Conservation (phyloP, 306 rosid genomes). For the Castanea sativa region DNA sequence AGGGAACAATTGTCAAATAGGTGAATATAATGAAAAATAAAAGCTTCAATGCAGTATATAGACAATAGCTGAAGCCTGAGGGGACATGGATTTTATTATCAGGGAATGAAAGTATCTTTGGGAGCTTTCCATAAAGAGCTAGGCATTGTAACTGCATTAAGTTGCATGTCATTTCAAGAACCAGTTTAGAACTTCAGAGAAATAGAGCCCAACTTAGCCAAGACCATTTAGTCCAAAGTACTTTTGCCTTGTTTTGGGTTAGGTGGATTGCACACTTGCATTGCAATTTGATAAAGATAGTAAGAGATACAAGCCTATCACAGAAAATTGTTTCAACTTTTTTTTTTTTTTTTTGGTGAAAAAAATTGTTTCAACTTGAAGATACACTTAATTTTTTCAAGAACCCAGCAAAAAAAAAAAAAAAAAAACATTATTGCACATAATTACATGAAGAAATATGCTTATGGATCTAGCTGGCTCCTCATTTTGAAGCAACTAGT, state of each 20-base stretch:
- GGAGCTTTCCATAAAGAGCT: neutral
- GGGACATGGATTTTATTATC: too few relatives aligned
- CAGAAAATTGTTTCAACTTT: neutral
- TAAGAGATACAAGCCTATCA: neutral
- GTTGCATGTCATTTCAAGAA: too few relatives aligned
- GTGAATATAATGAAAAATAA: neutral
- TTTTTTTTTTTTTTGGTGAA: too few relatives aligned
- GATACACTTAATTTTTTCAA: neutral
- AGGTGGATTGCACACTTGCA: neutral
- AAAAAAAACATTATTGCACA: neutral
- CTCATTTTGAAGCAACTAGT: neutral
- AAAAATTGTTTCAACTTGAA: neutral
- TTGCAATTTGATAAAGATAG: too few relatives aligned
- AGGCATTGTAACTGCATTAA: neutral
- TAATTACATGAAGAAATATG: neutral
- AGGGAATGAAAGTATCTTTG: neutral
- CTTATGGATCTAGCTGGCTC: neutral
- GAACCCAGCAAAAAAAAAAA: neutral
- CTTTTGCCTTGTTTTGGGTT: neutral
- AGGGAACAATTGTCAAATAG: neutral
- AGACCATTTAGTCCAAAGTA: neutral
- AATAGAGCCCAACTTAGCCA: too few relatives aligned
- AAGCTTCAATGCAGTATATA: neutral
- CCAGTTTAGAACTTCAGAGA: too few relatives aligned
- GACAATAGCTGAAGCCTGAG: too few relatives aligned